Evolutionary conservation across 495 filamentous ascomycete species (phyloP), one percentile per base, ranked within the genome.

Genomic region (Xylaria bambusicola): DNA sequence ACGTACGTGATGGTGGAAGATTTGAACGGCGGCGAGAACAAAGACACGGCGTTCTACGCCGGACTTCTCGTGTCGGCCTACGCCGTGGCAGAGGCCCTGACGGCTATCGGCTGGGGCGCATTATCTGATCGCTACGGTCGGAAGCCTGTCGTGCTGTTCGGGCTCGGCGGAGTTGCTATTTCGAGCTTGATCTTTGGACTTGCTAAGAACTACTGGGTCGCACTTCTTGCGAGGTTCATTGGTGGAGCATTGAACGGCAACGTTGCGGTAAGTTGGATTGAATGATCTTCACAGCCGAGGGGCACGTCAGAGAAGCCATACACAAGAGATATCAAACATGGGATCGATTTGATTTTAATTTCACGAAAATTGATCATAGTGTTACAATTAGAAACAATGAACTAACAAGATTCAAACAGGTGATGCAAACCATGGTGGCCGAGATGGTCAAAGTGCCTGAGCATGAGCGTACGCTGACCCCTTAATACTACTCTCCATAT

Each of bases 131-230:
- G 77, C 51, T 84, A 91, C 72, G 91, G 91, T 42, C 81, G 91
- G 56, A 96, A 96, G 73, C 90, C 88, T 7, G 85, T 95, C 17
- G 81, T 95, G 21, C 79, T 96, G 53, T 87, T 86, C 67, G 91
- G 91, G 10, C 73, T 95, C 58, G 78, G 86, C 59, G 91, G 91
- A 54, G 95, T 92, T 3, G 87, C 88, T 58, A 73, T 96, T 58
- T 94, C 91, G 72, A 94, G 93, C 86, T 68, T 94, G 45, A 81
- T 90, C 21, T 95, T 96, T 65, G 91, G 91, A 21, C 91, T 96
- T 62, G 86, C 91, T 51, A 82, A 80, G 60, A 89, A 82, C 66
- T 81, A 95, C 46, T 84, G 87, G 38, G 82, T 88, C 40, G 92
- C 91, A 23, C 76, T 96, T 71, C 69, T 93, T 38, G 92, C 88